phyloP scores from a whole-genome alignment of 352 stramenopile species.

The Globisporangium nunn region DNA sequence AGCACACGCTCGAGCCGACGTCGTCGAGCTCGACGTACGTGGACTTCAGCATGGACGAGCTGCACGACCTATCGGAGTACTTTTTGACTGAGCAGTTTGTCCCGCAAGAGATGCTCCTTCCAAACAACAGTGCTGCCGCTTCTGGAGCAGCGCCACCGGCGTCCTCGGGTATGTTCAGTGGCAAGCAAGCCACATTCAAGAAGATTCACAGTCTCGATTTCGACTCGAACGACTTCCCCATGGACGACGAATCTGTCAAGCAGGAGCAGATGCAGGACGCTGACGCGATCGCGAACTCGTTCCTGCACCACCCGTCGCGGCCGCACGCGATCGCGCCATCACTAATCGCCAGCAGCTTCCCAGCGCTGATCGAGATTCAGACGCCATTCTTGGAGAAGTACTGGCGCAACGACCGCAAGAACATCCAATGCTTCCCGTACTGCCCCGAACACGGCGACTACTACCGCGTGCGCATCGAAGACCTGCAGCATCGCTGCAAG shows the following conservation, averaged over 20 bases:
- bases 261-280: conserved; percentile 41
- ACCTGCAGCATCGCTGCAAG: conserved; percentile 77
- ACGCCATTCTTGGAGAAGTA: conserved; percentile 87
- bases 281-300: conserved; percentile 41
- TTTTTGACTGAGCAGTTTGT: conserved; percentile 54
- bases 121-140: neutral
- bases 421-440: conserved; percentile 89
- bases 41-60: conserved; percentile 65
- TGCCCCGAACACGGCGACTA: conserved; percentile 88
- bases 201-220: conserved; percentile 80
- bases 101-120: conserved; percentile 3
- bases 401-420: conserved; percentile 90
- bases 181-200: conserved; percentile 32
- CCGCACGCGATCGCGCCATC: conserved; percentile 11
- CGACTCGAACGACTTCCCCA: conserved; percentile 33
- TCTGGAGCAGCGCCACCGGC: neutral
- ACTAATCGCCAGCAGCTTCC: conserved; percentile 20
- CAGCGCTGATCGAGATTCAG: conserved; percentile 63
- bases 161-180: neutral
- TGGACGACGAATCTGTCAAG: conserved; percentile 26
- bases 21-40: conserved; percentile 33
- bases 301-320: conserved; percentile 28
- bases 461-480: conserved; percentile 83
- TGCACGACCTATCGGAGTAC: conserved; percentile 70
- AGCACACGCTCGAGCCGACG: conserved; percentile 22